phyloP scores from a whole-genome alignment of 1,284 basidiomycete genomes.

The Cryptococcus floricola region DNA sequence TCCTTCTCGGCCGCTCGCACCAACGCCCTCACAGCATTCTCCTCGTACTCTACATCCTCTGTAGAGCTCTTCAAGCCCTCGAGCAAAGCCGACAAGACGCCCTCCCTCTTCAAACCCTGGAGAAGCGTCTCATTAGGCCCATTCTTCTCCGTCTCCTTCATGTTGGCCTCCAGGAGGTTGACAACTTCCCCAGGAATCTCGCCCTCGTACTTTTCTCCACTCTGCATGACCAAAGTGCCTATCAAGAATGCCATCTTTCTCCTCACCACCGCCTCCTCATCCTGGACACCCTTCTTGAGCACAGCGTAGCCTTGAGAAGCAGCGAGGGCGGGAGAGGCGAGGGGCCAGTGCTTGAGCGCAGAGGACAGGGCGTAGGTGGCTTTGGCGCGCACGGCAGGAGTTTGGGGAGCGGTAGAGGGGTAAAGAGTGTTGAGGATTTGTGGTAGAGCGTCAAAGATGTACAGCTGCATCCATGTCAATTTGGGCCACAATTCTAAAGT shows the following conservation, averaged over 20 bases:
- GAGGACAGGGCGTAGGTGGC: conserved; percentile 84
- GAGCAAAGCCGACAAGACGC: conserved; percentile 29
- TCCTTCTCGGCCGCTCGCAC: conserved; percentile 42
- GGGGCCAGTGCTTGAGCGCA: conserved; percentile 65
- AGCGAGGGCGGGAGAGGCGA: conserved; percentile 24
- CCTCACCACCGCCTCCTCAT: conserved; percentile 72
- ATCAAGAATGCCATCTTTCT: conserved; percentile 84
- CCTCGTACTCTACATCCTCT: conserved; percentile 76
- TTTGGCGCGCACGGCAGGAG: conserved; percentile 64
- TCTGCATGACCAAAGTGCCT: conserved; percentile 69
- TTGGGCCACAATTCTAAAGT: neutral
- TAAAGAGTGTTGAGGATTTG: conserved; percentile 62
- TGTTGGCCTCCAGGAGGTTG: conserved; percentile 28
- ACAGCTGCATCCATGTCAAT: conserved; percentile 57
- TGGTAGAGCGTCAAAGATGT: conserved; percentile 65
- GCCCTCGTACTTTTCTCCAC: conserved; percentile 51
- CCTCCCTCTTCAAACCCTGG: conserved; percentile 26
- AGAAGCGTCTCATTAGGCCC: conserved; percentile 25
- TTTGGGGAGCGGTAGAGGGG: conserved; percentile 45
- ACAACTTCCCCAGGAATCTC: conserved; percentile 43
- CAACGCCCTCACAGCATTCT: conserved; percentile 66
- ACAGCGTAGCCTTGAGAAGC: conserved; percentile 24
- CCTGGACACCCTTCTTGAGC: conserved; percentile 49
- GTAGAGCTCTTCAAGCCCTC: conserved; percentile 53
- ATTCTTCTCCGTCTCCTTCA: conserved; percentile 11